Conservation (phyloP, 2,329 filamentous ascomycete species). For the Alternaria sp. region DNA sequence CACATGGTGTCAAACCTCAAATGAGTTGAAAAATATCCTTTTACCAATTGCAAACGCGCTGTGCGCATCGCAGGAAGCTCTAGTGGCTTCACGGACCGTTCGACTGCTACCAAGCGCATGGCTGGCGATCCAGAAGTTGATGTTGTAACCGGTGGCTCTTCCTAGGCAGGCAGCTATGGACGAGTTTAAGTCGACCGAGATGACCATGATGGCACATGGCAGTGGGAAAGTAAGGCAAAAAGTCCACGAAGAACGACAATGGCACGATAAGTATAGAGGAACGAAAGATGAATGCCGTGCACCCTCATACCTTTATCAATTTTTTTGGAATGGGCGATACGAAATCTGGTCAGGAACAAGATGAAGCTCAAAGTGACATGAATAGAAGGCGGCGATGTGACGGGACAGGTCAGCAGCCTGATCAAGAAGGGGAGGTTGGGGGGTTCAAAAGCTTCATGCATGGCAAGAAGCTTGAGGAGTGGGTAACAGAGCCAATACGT, state of each 20-base stretch:
- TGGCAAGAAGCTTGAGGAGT: slow-evolving; percentile 50
- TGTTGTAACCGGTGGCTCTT: slow-evolving; percentile 33
- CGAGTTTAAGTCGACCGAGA: slow-evolving; percentile 23
- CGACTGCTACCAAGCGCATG: slow-evolving; percentile 47
- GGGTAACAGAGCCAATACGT: slow-evolving; percentile 39
- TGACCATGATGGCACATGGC: slow-evolving; percentile 43
- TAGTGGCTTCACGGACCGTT: slow-evolving; percentile 53
- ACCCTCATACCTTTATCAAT: slow-evolving; percentile 58
- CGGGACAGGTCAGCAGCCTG: slow-evolving; percentile 43
- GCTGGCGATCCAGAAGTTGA: slow-evolving; percentile 41
- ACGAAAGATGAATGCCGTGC: slow-evolving; percentile 39
- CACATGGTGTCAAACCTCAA: slow-evolving; percentile 15
- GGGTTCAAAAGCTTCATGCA: slow-evolving; percentile 53
- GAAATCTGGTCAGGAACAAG: slow-evolving; percentile 31
- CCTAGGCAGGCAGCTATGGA: background rate
- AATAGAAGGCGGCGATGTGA: slow-evolving; percentile 36
- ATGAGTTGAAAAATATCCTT: slow-evolving; percentile 23
- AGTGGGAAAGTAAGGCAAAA: slow-evolving; percentile 48
- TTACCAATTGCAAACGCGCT: slow-evolving; percentile 32
- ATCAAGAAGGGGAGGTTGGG: slow-evolving; percentile 48
- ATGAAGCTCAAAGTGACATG: slow-evolving; percentile 48
- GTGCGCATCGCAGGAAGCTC: slow-evolving; percentile 49
- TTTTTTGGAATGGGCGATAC: slow-evolving; percentile 50
- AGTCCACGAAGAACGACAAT: slow-evolving; percentile 37
- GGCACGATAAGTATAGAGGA: slow-evolving; percentile 53